These are phyloP conservation scores for Sechiopsis laciniata DNA, from an alignment of 306 rosid species.

Conservation along the genomic window DNA sequence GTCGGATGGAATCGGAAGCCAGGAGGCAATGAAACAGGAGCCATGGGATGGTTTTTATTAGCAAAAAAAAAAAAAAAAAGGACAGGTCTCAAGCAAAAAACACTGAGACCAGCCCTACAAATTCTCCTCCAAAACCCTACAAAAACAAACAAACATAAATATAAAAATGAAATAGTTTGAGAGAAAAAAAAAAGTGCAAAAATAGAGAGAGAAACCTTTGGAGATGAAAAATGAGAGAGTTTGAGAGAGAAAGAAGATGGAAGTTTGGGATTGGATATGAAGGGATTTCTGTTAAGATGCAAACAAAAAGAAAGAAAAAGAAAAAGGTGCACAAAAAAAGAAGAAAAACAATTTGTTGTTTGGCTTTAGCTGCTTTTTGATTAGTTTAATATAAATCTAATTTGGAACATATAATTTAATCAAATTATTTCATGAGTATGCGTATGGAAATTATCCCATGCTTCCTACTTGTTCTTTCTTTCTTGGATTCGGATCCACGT, in stretches of 20 bases:
- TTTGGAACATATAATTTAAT: constrained; percentile 10
- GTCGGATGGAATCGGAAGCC: constrained; percentile 95
- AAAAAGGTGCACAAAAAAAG: constrained; percentile 3
- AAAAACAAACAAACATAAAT: background rate
- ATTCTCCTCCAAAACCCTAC: constrained; percentile 17
- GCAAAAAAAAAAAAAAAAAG: background rate
- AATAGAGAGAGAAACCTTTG: constrained; percentile 31
- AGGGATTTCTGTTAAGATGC: constrained; percentile 65
- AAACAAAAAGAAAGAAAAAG: constrained; percentile 45
- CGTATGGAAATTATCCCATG: constrained; percentile 52
- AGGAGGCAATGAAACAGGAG: constrained; percentile 86
- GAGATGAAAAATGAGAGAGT: constrained; percentile 18
- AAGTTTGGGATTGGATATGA: constrained; percentile 45
- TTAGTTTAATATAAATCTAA: background rate
- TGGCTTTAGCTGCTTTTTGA: constrained; percentile 42
- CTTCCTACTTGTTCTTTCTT: constrained; percentile 71
- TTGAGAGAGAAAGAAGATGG: constrained; percentile 15
- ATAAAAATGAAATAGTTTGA: background rate
- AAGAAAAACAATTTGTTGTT: constrained; percentile 26
- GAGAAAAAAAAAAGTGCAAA: constrained; percentile 1
- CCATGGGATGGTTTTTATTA: constrained; percentile 35
- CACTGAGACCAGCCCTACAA: constrained; percentile 18
- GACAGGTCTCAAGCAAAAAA: constrained; percentile 16
- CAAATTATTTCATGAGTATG: constrained; percentile 10
- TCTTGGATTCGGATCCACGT: constrained; percentile 47